Percentiles rank a stretch among this genome's conserved stretches.
phyloP scores from a whole-genome alignment of 2,329 filamentous ascomycete species.

The Colletotrichum tropicicola region DNA sequence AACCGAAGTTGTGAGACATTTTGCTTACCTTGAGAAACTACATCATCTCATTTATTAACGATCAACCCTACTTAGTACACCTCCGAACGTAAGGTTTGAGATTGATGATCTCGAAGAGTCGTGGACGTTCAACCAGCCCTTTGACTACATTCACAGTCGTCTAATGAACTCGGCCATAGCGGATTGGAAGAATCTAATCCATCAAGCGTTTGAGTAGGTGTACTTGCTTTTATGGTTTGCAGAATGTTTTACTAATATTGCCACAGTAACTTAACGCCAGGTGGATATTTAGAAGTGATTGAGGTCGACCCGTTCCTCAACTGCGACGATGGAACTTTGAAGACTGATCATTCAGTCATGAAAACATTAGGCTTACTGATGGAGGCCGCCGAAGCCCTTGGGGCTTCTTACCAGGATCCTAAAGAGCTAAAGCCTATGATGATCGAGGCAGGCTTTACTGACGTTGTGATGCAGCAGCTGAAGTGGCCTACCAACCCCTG shows the following conservation, averaged over 20 bases:
- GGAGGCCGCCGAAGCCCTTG: constrained; percentile 32
- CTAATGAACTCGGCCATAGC: constrained; percentile 59
- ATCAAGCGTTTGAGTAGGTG: constrained; percentile 48
- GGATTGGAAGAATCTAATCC: constrained; percentile 57
- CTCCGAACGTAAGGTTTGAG: constrained; percentile 63
- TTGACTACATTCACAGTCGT: constrained; percentile 64
- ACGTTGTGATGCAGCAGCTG: constrained; percentile 19
- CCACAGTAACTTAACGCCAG: constrained; percentile 44
- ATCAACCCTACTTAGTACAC: constrained; percentile 48
- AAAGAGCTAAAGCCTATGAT: constrained; percentile 37
- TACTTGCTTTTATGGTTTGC: neutral
- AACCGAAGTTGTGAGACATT: constrained; percentile 40
- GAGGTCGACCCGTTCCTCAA: neutral
- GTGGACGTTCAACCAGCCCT: constrained; percentile 57
- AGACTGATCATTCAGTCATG: constrained; percentile 26
- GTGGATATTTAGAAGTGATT: constrained; percentile 49
- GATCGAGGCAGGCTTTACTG: constrained; percentile 35
- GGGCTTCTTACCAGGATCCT: constrained; percentile 36
- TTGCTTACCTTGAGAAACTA: neutral
- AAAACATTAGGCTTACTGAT: constrained; percentile 31
- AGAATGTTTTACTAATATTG: neutral
- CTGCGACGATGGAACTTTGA: neutral
- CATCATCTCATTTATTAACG: neutral
- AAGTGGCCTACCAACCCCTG: constrained; percentile 30
- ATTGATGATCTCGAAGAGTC: constrained; percentile 63